Conservation (phyloP, 148 eudicot genomes). For the Cornus florida region DNA sequence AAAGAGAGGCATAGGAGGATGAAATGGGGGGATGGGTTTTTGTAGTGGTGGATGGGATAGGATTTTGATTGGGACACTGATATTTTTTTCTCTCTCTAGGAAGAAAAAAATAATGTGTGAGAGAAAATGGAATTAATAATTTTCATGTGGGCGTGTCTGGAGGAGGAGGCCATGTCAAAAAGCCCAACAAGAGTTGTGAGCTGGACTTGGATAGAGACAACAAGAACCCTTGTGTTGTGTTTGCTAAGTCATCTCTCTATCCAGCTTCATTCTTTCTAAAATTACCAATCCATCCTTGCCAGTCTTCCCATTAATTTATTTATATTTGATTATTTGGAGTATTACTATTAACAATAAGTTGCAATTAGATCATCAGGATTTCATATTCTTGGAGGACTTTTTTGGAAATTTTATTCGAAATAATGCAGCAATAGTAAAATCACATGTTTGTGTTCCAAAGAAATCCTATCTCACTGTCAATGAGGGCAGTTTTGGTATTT, state of each 20-base stretch:
- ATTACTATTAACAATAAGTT: too few relatives aligned
- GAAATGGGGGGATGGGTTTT: slow-evolving; percentile 20
- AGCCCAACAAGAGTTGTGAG: slow-evolving; percentile 25
- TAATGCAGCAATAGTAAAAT: too few relatives aligned
- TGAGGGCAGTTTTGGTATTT: not conserved
- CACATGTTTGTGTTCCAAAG: too few relatives aligned
- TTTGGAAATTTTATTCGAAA: too few relatives aligned
- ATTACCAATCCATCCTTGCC: slow-evolving; percentile 6
- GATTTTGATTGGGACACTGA: slow-evolving; percentile 26
- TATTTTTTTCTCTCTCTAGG: slow-evolving; percentile 12
- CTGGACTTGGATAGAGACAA: slow-evolving; percentile 31
- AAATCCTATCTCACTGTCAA: not conserved
- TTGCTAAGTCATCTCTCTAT: slow-evolving; percentile 9
- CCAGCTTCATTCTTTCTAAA: not conserved
- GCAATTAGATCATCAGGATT: too few relatives aligned
- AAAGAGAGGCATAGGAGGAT: slow-evolving; percentile 2
- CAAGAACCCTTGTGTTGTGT: slow-evolving; percentile 2
- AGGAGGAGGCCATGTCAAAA: slow-evolving; percentile 25
- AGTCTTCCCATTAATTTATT: not conserved
- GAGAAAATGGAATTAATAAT: slow-evolving; percentile 16
- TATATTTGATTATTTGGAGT: not conserved
- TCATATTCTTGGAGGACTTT: too few relatives aligned
- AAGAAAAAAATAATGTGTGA: slow-evolving; percentile 9
- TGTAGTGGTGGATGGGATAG: slow-evolving; percentile 16
- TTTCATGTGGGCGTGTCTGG: slow-evolving; percentile 50